Evolutionary conservation across 176 grass and related monocot genomes (phyloP), one percentile per base, ranked within the genome.

Genomic region (Carex parvula): DNA sequence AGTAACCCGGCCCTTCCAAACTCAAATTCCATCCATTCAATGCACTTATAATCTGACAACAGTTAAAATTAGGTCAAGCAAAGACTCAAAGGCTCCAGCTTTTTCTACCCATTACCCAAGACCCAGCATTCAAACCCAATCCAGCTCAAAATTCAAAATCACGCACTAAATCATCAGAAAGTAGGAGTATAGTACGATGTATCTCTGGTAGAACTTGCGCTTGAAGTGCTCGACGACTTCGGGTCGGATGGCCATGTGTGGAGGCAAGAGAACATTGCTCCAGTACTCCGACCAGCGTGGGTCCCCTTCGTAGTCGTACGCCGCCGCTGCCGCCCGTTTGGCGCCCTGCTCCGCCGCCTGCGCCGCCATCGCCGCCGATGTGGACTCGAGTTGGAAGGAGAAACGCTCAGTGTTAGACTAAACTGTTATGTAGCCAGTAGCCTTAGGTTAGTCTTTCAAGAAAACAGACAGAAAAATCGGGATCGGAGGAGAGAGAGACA

Each of bases 251-350:
- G 91, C 91, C 91, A 92, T 89, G 88, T 98, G 85, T 15, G 89
- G 86, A 64, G 96, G 92, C 3, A 95, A 66, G 81, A 95, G 88
- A 83, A 98, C 77, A 79, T 95, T 98, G 84, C 79, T 90, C 92
- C 93, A 95, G 93, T 95, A 98, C n/a, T 91, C 95, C 6, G 91
- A 89, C 92, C 95, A 98, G 88, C 95, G 90, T 35, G 91, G 75
- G 66, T 98, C 95, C 67, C 81, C 90, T 70, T 95, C 95, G 95
- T 95, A 98, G 80, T 98, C 91, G 88, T 95, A 98, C 86, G 86
- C 84, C 83, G 88, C 91, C 29, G 92, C 94, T 10, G 78, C 94
- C 63, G 92, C 88, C 84, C 84, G 86, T 89, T 93, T 95, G 64
- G 94, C 79, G 53, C 85, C 62, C 84, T 97, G 94, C 86, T 89